A percentile compares a stretch with the other conserved stretches of the same genome.
phyloP scores from a whole-genome alignment of 1,284 basidiomycete species.

The Megacollybia platyphylla region DNA sequence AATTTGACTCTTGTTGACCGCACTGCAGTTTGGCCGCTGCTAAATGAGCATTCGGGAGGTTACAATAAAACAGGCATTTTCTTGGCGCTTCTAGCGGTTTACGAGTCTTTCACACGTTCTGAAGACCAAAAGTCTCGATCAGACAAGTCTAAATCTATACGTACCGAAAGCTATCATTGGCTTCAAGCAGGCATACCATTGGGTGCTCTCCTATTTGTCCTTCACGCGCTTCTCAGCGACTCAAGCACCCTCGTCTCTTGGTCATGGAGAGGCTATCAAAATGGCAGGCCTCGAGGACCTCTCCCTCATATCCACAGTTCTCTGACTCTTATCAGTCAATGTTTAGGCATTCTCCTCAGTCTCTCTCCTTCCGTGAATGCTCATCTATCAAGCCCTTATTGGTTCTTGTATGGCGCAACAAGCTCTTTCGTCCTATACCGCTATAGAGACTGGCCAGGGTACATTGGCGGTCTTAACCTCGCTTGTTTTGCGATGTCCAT shows the following conservation, averaged over 20 bases:
- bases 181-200: conserved; percentile 46
- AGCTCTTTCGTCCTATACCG: conserved; percentile 47
- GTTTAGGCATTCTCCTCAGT: conserved; percentile 39
- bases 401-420: conserved; percentile 37
- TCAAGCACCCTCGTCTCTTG: conserved; percentile 78
- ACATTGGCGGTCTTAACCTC: conserved; percentile 56
- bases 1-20: not conserved
- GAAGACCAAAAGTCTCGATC: conserved; percentile 8
- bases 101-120: conserved; percentile 29
- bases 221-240: conserved; percentile 75
- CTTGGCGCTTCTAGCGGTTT: conserved; percentile 38
- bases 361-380: not conserved
- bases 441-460: conserved; percentile 66
- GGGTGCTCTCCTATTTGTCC: conserved; percentile 62
- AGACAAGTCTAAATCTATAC: conserved; percentile 4
- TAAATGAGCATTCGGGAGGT: conserved; percentile 54
- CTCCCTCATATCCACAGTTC: conserved; percentile 64
- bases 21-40: conserved; percentile 66
- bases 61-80: conserved; percentile 59
- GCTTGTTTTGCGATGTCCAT: conserved; percentile 60
- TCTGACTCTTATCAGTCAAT: conserved; percentile 57
- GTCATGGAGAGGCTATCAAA: conserved; percentile 79
- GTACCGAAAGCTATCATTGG: conserved; percentile 21
- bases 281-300: conserved; percentile 56
- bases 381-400: conserved; percentile 19